Conservation (phyloP, 2,329 filamentous ascomycete genomes). For the Ophiocordyceps camponoti-saundersi region DNA sequence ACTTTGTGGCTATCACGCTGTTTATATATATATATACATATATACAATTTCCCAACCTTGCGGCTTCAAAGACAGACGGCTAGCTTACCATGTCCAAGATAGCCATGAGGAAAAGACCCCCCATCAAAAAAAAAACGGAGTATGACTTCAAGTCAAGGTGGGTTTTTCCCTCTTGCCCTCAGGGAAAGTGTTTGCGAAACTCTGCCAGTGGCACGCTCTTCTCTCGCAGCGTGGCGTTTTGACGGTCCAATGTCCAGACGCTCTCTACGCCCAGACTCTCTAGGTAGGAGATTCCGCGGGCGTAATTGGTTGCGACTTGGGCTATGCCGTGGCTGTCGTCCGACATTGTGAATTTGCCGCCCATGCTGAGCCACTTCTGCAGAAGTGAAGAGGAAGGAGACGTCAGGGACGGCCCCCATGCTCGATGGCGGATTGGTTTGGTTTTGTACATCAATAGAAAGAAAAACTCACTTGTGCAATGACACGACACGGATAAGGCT, state of each 20-base stretch:
- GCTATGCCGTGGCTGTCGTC: constrained; percentile 86
- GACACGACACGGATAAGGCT: constrained; percentile 71
- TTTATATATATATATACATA: too few species aligned
- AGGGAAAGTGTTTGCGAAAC: constrained; percentile 17
- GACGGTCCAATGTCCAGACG: constrained; percentile 38
- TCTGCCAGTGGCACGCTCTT: constrained; percentile 23
- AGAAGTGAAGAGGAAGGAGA: not conserved
- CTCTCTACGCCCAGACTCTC: constrained; percentile 45
- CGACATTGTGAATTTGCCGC: constrained; percentile 74
- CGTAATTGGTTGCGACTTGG: constrained; percentile 79
- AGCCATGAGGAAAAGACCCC: too few species aligned
- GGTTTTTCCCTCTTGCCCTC: not conserved
- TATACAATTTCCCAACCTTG: too few species aligned
- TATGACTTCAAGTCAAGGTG: too few species aligned
- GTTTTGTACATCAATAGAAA: too few species aligned
- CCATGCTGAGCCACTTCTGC: constrained; percentile 55
- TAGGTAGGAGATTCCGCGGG: constrained; percentile 52
- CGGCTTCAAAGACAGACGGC: too few species aligned
- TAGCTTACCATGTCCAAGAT: too few species aligned
- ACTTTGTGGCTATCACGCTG: too few species aligned
- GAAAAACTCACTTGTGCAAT: constrained; percentile 50
- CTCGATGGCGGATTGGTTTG: too few species aligned
- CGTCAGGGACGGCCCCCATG: too few species aligned
- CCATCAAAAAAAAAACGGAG: too few species aligned
- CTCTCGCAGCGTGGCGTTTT: constrained; percentile 16